Evolutionary conservation across 176 grass and related monocot species (phyloP), one percentile per base, ranked within the genome.

Genomic region (Puya raimondii): DNA sequence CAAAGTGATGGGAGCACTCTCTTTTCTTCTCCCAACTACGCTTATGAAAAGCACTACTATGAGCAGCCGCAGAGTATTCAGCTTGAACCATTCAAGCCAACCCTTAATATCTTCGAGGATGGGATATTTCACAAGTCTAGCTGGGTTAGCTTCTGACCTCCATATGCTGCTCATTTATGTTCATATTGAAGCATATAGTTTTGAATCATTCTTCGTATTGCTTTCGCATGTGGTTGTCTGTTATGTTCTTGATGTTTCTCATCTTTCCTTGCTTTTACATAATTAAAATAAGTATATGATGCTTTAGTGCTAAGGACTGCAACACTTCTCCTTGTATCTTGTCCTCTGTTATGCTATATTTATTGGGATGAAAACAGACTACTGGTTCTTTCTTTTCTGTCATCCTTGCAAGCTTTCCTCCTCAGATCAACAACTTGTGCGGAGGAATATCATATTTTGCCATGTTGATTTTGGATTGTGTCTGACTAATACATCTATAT

Each of bases 1-100:
- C 69, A 64, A 54, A 63, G 77, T 51, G 70, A 78, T 51, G 74
- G 70, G 56, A 56, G 56, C 63, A 82, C 67, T 59, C 72, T 88
- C 54, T 83, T 85, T 82, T 25, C 22, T 10, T 71, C 76, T 78
- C 67, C 73, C 18, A 73, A 69, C 63, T 82, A 78, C 74, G 73
- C 76, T 71, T 74, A 83, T 25, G 69, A 82, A 64, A 68, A 53
- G 12, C 76, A 78, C 47, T 56, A 59, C 51, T 71, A 77, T 67
- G 73, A 58, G 51, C 70, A 74, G 5, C 76, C 72, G 49, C 67
- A 85, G 50, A 67, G 49, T 53, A 67, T 85, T 47, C 79, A 88
- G 54, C 76, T 78, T 53, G 74, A 72, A n/a, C 79, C 67, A 12
- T 72, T 68, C 51, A 57, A 75, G 48, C 67, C 64, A 74, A 65